phyloP scores from a whole-genome alignment of 805 yeast genomes.

The Candida argentea region DNA sequence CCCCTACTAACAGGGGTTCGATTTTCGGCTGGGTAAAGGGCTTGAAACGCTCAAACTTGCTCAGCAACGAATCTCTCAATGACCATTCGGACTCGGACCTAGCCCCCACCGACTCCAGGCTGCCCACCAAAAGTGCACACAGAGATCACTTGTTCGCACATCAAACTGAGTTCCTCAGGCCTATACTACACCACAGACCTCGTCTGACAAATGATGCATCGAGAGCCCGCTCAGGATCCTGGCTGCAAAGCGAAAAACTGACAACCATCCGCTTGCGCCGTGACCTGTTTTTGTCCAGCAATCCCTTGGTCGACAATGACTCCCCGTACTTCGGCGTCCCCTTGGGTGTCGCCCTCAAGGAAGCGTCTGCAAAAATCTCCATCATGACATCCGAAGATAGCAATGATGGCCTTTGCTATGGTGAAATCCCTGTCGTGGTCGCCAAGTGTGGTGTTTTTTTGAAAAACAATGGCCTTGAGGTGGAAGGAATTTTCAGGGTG shows the following conservation, averaged over 20 bases:
- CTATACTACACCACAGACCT: conserved; percentile 40
- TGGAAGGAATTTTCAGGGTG: conserved; percentile 88
- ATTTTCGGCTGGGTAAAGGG: conserved; percentile 38
- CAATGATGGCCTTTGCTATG: conserved; percentile 65
- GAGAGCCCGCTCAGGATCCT: conserved; percentile 27
- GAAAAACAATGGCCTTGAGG: conserved; percentile 65
- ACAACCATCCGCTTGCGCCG: conserved; percentile 35
- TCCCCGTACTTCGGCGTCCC: conserved; percentile 71
- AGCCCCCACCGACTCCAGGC: conserved; percentile 7
- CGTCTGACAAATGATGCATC: conserved; percentile 39
- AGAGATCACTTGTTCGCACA: background rate
- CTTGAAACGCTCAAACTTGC: conserved; percentile 25
- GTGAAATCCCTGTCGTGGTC: conserved; percentile 85
- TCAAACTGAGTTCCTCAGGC: conserved; percentile 27
- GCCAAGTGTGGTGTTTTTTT: conserved; percentile 88
- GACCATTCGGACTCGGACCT: conserved; percentile 16
- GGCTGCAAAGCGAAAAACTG: conserved; percentile 19
- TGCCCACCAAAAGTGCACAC: conserved; percentile 7
- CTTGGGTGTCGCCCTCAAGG: conserved; percentile 54
- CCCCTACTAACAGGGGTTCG: conserved; percentile 29
- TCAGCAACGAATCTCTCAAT: conserved; percentile 29
- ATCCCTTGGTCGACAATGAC: conserved; percentile 34
- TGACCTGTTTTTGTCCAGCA: conserved; percentile 39
- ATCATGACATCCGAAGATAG: conserved; percentile 37
- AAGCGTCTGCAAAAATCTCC: conserved; percentile 71